Evolutionary conservation across 768 basidiomycete genomes (phyloP).

Genomic region (Crepidotus variabilis): DNA sequence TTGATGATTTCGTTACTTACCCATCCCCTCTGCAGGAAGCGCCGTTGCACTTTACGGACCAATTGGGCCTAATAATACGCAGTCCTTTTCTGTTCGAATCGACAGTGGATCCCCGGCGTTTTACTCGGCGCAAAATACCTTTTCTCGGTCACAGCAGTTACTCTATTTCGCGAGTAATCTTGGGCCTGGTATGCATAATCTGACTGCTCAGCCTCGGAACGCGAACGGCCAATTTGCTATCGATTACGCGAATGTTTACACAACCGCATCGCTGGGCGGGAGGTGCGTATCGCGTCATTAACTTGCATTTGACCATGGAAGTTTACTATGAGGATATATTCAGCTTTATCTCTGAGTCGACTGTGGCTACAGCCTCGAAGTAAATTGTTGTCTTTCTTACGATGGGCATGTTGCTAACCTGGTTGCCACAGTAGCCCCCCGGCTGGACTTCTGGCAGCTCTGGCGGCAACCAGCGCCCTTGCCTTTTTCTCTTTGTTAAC

Average conservation of each 20-base stretch:
- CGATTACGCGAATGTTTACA: conserved; percentile 15
- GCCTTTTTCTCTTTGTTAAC: no score
- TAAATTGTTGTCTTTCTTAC: no score
- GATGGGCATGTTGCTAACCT: no score
- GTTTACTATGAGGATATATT: no score
- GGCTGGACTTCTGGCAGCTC: no score
- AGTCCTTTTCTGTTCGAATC: conserved; percentile 8
- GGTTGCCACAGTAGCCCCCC: no score
- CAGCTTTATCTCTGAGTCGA: no score
- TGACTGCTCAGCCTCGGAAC: not conserved
- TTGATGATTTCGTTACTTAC: not conserved
- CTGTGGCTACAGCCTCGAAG: no score
- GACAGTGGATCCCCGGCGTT: conserved; percentile 1
- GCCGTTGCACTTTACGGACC: conserved; percentile 14
- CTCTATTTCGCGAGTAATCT: conserved; percentile 12
- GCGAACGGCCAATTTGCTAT: conserved; percentile 9
- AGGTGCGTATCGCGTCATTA: conserved; percentile 2
- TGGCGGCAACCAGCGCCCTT: no score
- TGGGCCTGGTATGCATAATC: conserved; percentile 9
- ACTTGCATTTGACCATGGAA: not conserved
- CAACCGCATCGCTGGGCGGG: conserved; percentile 15
- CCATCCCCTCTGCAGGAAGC: conserved; percentile 6
- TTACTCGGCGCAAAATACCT: conserved; percentile 6
- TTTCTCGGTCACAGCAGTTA: conserved; percentile 9
- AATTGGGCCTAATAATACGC: conserved; percentile 4